Evolutionary conservation across 495 filamentous ascomycete genomes (phyloP), one percentile per base, ranked within the genome.

Genomic region (Neurospora sp.): DNA sequence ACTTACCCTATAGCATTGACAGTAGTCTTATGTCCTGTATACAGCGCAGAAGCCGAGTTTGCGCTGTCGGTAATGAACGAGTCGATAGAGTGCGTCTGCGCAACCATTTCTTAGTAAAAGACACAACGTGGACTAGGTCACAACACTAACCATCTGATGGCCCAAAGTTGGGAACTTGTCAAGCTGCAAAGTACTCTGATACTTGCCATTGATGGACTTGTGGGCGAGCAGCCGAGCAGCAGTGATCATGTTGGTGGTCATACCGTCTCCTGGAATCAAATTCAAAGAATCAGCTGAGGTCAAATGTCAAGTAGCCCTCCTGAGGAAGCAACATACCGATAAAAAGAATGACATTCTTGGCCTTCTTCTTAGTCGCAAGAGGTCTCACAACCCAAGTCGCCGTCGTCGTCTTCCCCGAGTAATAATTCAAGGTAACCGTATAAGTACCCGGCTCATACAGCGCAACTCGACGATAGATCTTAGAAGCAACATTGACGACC

Each of bases 341-440:
- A 82, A 93, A 93, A 69, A 93, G 85, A 71, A 93, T 86, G 73
- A 93, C 87, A 76, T 93, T 93, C 88, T 93, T 93, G 4, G 91
- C 88, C 82, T 88, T 90, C 78, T 91, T 89, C 79, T 84, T 83
- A 5, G 84, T 84, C 23, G 85, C 84, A 12, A 93, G 74, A 70
- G 90, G 88, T n/a, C 91, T 87, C 11, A 93, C 91, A 10, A 87
- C 78, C 91, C 91, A 93, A 73, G 85, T 88, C 2, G 91, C 91
- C 27, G 84, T 85, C 11, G 91, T 92, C 71, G 81, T 91, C 75
- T 85, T 84, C 14, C 86, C 86, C 46, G 85, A 86, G 78, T 91
- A 92, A 82, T 93, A 93, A 37, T 79, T 90, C 72, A 93, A 77
- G 16, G 88, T 91, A 27, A 92, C 91, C 39, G 86, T 88, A 78